These are phyloP conservation scores for Holtermanniella nyarrowii DNA, from an alignment of 768 basidiomycete species.

Conservation along the genomic window DNA sequence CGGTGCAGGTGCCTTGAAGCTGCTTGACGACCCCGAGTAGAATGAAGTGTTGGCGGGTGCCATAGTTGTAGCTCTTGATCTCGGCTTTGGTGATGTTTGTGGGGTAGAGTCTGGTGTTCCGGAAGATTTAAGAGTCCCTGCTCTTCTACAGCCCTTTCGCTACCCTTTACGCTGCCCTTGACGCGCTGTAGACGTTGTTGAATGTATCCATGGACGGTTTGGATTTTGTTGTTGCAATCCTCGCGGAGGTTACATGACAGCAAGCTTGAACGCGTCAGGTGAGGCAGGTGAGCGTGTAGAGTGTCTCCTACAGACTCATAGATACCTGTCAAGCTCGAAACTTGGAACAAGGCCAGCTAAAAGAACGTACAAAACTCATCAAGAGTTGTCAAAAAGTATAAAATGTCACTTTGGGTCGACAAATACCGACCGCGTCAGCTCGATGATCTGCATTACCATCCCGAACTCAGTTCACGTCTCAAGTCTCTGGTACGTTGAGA, in stretches of 20 bases:
- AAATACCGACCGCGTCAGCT: slow-evolving; percentile 76
- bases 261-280: not conserved
- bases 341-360: no score
- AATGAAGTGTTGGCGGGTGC: not conserved
- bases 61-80: not conserved
- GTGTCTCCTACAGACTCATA: no score
- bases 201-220: no score
- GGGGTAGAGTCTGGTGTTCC: no score
- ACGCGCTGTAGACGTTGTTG: no score
- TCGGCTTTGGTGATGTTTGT: not conserved
- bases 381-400: no score
- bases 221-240: not conserved
- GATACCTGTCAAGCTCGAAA: no score
- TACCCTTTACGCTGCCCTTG: no score
- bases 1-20: not conserved
- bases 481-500: slow-evolving; percentile 54
- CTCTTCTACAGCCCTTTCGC: no score
- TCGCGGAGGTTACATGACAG: not conserved
- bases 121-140: no score
- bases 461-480: slow-evolving; percentile 64
- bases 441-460: slow-evolving; percentile 79
- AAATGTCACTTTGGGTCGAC: slow-evolving; percentile 50
- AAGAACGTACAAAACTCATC: no score
- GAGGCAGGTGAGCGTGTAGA: no score
- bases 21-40: not conserved